These are phyloP conservation scores for Russula sp. DNA, from an alignment of 768 basidiomycete species.

Conservation along the genomic window DNA sequence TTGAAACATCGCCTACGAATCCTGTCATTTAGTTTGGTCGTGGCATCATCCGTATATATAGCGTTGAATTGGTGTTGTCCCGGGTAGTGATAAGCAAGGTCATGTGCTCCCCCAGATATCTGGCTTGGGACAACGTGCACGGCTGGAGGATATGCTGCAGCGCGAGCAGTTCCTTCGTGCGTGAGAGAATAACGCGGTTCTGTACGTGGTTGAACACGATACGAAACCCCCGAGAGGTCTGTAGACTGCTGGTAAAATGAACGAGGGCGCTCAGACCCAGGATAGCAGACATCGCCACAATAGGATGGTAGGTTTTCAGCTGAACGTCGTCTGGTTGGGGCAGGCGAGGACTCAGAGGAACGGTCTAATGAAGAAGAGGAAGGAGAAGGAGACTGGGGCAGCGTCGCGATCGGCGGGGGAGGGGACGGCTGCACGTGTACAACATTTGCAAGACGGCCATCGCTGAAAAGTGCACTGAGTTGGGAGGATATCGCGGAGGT, in stretches of 20 bases:
- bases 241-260: slow-evolving; percentile 15
- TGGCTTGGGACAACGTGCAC: slow-evolving; percentile 27
- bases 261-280: slow-evolving; percentile 18
- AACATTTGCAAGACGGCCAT: slow-evolving; percentile 38
- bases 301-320: slow-evolving; percentile 34
- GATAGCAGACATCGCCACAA: slow-evolving; percentile 27
- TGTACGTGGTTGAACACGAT: slow-evolving; percentile 22
- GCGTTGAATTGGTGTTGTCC: slow-evolving; percentile 33
- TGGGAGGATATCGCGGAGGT: slow-evolving; percentile 15
- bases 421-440: slow-evolving; percentile 37
- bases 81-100: slow-evolving; percentile 34
- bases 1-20: slow-evolving; percentile 77
- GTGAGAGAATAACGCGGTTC: slow-evolving; percentile 19
- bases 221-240: slow-evolving; percentile 2
- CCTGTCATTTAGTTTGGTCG: slow-evolving; percentile 72
- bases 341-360: slow-evolving; percentile 53
- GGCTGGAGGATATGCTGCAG: slow-evolving; percentile 24
- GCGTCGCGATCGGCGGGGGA: slow-evolving; percentile 42
- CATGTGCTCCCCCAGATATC: slow-evolving; percentile 17
- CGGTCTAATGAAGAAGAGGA: slow-evolving; percentile 56
- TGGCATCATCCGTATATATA: slow-evolving; percentile 68
- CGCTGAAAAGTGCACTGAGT: slow-evolving; percentile 33
- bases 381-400: slow-evolving; percentile 54
- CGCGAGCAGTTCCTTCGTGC: slow-evolving; percentile 17
- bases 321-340: slow-evolving; percentile 40